Percentiles rank a stretch among this genome's conserved stretches.
phyloP scores from a whole-genome alignment of 108 stramenopile species.

The Conticribra weissflogii region DNA sequence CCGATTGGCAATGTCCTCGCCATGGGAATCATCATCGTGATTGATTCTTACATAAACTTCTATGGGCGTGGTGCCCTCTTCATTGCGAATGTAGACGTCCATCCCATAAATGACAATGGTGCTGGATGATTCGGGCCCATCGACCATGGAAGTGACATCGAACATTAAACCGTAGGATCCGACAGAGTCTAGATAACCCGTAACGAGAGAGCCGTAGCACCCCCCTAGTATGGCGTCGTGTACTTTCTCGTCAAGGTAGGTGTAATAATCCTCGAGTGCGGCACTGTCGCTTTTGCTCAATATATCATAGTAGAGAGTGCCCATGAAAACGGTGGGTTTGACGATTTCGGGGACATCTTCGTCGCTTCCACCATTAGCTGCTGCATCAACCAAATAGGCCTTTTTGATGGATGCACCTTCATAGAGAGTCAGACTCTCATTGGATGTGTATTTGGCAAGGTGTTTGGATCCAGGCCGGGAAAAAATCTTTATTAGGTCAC shows the following conservation, averaged over 20 bases:
- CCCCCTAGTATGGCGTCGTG: slow-evolving; percentile 27
- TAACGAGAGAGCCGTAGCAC: slow-evolving; percentile 15
- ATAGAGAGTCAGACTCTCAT: slow-evolving; percentile 6
- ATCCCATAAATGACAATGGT: slow-evolving; percentile 35
- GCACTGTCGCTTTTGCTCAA: slow-evolving; percentile 2
- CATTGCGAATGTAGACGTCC: slow-evolving; percentile 43
- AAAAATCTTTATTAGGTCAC: slow-evolving; percentile 3
- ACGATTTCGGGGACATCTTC: slow-evolving; percentile 6
- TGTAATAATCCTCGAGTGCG: slow-evolving; percentile 24
- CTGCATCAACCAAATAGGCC: slow-evolving; percentile 22
- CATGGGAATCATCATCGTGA: too few relatives aligned
- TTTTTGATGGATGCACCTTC: slow-evolving; percentile 11
- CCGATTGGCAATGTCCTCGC: slow-evolving; percentile 1
- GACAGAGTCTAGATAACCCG: slow-evolving; percentile 35
- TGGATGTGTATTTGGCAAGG: background rate
- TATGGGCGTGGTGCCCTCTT: slow-evolving; percentile 20
- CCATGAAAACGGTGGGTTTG: slow-evolving; percentile 28
- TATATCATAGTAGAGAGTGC: slow-evolving; percentile 35
- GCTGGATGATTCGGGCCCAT: slow-evolving; percentile 3
- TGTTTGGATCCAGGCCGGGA: background rate
- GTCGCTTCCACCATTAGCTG: slow-evolving; percentile 9
- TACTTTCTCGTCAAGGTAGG: slow-evolving; percentile 21
- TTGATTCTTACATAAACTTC: slow-evolving; percentile 38
- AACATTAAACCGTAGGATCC: slow-evolving; percentile 44
- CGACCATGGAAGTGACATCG: slow-evolving; percentile 27